Percentiles rank a stretch among this genome's conserved stretches.
phyloP scores from a whole-genome alignment of 768 basidiomycete genomes.

The Chalciporus sphaerocephalus region DNA sequence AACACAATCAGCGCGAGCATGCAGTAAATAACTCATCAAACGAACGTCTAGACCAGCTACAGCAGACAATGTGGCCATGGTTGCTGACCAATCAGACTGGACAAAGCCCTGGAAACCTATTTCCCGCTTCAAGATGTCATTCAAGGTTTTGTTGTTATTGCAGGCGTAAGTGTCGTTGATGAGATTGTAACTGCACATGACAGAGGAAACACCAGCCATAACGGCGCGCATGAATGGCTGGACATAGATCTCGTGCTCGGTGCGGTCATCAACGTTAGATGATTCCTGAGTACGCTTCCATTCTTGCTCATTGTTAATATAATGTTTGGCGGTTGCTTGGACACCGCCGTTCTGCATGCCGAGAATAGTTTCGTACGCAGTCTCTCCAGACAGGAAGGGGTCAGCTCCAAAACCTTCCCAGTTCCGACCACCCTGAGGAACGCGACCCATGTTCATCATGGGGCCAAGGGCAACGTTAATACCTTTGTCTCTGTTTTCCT shows the following conservation, averaged over 20 bases:
- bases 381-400: conserved; percentile 80
- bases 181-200: conserved; percentile 67
- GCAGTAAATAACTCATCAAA: background rate
- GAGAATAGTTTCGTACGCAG: conserved; percentile 70
- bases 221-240: conserved; percentile 57
- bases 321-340: conserved; percentile 85
- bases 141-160: conserved; percentile 56
- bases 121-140: conserved; percentile 61
- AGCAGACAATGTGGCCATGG: conserved; percentile 42
- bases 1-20: background rate
- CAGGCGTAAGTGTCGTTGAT: conserved; percentile 61
- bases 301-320: conserved; percentile 57
- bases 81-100: conserved; percentile 66
- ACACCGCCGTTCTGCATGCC: conserved; percentile 81
- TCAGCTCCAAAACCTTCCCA: conserved; percentile 97
- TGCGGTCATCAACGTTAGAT: conserved; percentile 39
- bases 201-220: conserved; percentile 58
- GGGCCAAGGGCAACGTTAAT: conserved; percentile 74
- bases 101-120: conserved; percentile 62
- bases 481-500: conserved; percentile 80
- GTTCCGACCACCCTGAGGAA: conserved; percentile 78
- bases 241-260: conserved; percentile 54
- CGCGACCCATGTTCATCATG: conserved; percentile 85
- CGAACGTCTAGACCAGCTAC: conserved; percentile 61
- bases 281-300: conserved; percentile 31